These are phyloP conservation scores for Rhypophila decipiens DNA, from an alignment of 495 filamentous ascomycete species.

Conservation along the genomic window DNA sequence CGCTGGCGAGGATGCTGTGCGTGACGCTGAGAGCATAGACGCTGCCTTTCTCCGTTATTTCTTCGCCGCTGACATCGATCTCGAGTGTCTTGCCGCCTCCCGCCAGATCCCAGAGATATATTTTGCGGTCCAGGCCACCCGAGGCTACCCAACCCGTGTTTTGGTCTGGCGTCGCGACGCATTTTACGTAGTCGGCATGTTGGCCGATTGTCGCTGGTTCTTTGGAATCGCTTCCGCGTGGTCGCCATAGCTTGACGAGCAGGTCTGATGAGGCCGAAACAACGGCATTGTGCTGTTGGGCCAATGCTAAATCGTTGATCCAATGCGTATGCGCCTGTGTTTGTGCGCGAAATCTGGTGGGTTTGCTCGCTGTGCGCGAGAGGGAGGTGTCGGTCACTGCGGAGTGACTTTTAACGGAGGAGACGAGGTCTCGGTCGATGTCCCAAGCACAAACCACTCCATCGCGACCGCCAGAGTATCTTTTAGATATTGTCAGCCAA, in stretches of 20 bases:
- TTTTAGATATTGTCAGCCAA: slow-evolving; percentile 27
- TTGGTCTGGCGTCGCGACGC: slow-evolving; percentile 67
- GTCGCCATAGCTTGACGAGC: slow-evolving; percentile 91
- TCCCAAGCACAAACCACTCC: slow-evolving; percentile 96
- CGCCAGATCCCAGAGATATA: slow-evolving; percentile 87
- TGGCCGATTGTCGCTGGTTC: slow-evolving; percentile 79
- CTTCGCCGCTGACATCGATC: slow-evolving; percentile 75
- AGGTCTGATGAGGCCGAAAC: slow-evolving; percentile 95
- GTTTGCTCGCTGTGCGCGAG: slow-evolving; percentile 20
- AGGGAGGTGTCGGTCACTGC: slow-evolving; percentile 25
- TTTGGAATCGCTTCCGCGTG: slow-evolving; percentile 61
- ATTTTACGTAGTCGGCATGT: slow-evolving; percentile 95
- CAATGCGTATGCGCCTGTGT: slow-evolving; percentile 98
- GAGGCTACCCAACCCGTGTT: slow-evolving; percentile 86
- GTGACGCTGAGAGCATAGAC: slow-evolving; percentile 82
- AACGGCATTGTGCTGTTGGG: slow-evolving; percentile 72
- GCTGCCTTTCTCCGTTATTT: slow-evolving; percentile 82
- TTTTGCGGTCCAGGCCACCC: slow-evolving; percentile 89
- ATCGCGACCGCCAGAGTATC: slow-evolving; percentile 93
- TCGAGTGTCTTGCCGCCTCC: slow-evolving; percentile 77
- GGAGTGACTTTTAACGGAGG: slow-evolving; percentile 34
- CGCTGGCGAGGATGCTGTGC: slow-evolving; percentile 73
- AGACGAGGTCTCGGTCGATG: slow-evolving; percentile 48
- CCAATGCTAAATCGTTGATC: slow-evolving; percentile 94
- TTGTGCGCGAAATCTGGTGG: slow-evolving; percentile 74